phyloP scores from a whole-genome alignment of 495 filamentous ascomycete genomes.

The Niebla homalea region DNA sequence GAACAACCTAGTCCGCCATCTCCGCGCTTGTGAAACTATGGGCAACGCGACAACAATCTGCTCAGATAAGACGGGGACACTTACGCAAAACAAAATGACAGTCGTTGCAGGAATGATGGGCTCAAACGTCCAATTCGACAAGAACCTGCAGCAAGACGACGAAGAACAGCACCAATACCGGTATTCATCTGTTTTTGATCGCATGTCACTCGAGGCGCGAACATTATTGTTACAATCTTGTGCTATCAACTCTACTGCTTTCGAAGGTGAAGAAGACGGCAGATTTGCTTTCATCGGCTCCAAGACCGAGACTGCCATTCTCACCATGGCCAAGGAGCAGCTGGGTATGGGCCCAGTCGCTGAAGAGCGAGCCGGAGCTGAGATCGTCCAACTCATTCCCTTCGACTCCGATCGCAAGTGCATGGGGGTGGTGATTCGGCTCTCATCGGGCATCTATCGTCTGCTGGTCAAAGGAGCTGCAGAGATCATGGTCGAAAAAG shows the following conservation, averaged over 20 bases:
- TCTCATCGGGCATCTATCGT: conserved; percentile 41
- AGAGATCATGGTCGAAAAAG: conserved; percentile 47
- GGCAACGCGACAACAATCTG: conserved; percentile 58
- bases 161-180: conserved; percentile 14
- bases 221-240: conserved; percentile 46
- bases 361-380: conserved; percentile 43
- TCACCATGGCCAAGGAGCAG: conserved; percentile 45
- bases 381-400: conserved; percentile 49
- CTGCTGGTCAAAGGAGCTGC: conserved; percentile 58
- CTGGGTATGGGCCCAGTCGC: conserved; percentile 48
- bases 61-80: conserved; percentile 57
- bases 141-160: conserved; percentile 23
- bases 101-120: conserved; percentile 50
- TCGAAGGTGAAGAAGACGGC: conserved; percentile 48
- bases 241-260: conserved; percentile 54
- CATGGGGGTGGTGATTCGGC: conserved; percentile 51
- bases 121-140: conserved; percentile 37
- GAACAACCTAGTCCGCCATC: conserved; percentile 52
- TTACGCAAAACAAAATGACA: conserved; percentile 63
- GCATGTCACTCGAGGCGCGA: conserved; percentile 27
- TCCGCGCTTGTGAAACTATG: conserved; percentile 60
- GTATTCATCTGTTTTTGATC: conserved; percentile 25
- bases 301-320: conserved; percentile 58
- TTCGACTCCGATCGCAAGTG: conserved; percentile 59
- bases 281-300: conserved; percentile 47